Conservation (phyloP, 495 filamentous ascomycete species). For the Talaromyces stipitatus region DNA sequence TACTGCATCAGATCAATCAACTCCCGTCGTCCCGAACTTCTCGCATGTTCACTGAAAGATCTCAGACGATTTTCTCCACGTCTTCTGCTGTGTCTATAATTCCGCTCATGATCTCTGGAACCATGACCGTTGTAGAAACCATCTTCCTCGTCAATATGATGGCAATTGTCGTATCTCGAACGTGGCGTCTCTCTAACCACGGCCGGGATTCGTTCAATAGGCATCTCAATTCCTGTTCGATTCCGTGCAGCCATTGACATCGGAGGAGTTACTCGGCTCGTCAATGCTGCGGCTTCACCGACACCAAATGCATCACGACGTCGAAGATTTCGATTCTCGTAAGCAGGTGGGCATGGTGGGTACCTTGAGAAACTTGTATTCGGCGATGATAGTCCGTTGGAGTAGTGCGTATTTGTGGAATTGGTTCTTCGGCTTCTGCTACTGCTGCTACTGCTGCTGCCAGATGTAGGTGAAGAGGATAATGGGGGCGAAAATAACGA, state of each 20-base stretch:
- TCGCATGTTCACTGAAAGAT: conserved; percentile 4
- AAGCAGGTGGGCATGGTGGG: neutral
- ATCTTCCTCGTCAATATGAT: neutral
- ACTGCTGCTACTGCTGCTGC: neutral
- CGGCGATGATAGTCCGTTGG: neutral
- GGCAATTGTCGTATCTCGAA: neutral
- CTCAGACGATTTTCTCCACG: neutral
- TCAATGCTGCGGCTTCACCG: neutral
- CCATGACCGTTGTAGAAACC: neutral
- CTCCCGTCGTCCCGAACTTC: conserved; percentile 1
- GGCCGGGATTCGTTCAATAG: conserved; percentile 5
- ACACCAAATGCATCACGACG: neutral
- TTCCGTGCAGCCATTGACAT: too few relatives aligned
- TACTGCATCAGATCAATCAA: conserved; percentile 6
- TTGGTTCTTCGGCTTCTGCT: neutral
- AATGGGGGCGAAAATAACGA: neutral
- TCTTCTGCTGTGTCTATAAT: neutral
- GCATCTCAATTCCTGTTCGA: neutral
- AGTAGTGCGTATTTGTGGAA: neutral
- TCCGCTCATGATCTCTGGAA: neutral
- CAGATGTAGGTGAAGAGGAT: conserved; percentile 1
- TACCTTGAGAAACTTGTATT: neutral
- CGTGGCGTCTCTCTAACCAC: neutral
- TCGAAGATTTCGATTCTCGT: conserved; percentile 1
- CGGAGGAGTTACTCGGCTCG: neutral